A percentile compares a stretch with the other conserved stretches of the same genome.
phyloP scores from a whole-genome alignment of 805 yeast species.

The Schwanniomyces pseudopolymorphus region DNA sequence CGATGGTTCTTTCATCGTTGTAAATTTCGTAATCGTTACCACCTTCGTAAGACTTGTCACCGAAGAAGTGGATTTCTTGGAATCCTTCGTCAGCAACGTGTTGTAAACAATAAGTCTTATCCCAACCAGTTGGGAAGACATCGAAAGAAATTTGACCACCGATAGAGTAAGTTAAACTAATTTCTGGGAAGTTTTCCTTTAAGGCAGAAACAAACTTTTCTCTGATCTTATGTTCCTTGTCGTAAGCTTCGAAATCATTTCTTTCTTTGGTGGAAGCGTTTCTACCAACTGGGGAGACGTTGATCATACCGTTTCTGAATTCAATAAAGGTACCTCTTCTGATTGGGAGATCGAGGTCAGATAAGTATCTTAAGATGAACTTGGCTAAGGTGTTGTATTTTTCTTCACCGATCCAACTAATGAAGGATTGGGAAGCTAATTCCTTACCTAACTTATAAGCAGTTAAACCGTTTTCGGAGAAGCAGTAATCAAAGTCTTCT shows the following conservation, averaged over 20 bases:
- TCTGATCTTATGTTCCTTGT: conserved; percentile 79
- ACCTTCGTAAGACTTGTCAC: conserved; percentile 96
- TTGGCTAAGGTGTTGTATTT: conserved; percentile 86
- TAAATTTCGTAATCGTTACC: conserved; percentile 99
- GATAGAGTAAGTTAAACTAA: conserved; percentile 89
- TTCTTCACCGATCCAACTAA: conserved; percentile 93
- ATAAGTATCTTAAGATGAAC: conserved; percentile 80
- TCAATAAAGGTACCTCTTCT: conserved; percentile 99
- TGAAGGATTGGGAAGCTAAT: conserved; percentile 91
- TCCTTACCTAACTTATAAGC: conserved; percentile 91
- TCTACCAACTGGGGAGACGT: conserved; percentile 98
- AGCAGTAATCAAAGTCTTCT: conserved; percentile 88
- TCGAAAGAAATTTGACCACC: conserved; percentile 99
- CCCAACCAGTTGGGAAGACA: conserved; percentile 99
- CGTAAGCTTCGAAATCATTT: conserved; percentile 85
- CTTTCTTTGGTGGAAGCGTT: conserved; percentile 94
- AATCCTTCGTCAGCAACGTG: conserved; percentile 87
- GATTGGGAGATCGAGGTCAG: conserved; percentile 86
- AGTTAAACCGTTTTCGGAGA: conserved; percentile 96
- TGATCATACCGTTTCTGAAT: conserved; percentile 99
- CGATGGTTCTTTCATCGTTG: conserved; percentile 87
- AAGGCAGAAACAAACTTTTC: conserved; percentile 81
- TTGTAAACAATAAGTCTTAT: conserved; percentile 95
- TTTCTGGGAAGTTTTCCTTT: conserved; percentile 78
- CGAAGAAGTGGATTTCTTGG: conserved; percentile 91